Evolutionary conservation across 768 basidiomycete genomes (phyloP).

Genomic region (Cystobasidium onofrii): DNA sequence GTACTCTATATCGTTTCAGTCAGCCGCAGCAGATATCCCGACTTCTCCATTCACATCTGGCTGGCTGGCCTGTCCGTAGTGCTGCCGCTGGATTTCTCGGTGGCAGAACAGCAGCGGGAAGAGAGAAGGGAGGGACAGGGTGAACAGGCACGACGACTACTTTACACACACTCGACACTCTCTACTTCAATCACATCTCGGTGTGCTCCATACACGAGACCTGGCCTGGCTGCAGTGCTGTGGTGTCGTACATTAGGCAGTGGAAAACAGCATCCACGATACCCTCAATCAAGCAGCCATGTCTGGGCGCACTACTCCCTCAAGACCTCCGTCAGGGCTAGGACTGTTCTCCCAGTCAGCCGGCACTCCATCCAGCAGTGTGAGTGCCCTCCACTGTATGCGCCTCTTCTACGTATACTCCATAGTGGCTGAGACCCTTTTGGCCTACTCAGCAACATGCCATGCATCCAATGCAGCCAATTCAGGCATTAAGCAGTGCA

Average conservation of each 20-base stretch:
- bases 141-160: neutral
- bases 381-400: neutral
- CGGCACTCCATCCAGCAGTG: neutral
- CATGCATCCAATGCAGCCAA: neutral
- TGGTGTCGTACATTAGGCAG: neutral
- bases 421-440: too few species aligned
- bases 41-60: too few species aligned
- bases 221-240: too few species aligned
- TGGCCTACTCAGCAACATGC: too few species aligned
- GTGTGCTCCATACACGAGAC: too few species aligned
- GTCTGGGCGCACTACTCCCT: constrained; percentile 24
- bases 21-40: too few species aligned
- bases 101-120: neutral
- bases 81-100: neutral
- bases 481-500: neutral
- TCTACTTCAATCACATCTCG: too few species aligned
- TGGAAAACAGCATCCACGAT: neutral
- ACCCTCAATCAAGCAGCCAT: neutral
- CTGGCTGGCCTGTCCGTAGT: too few species aligned
- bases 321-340: constrained; percentile 1
- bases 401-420: neutral
- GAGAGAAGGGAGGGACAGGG: neutral
- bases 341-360: neutral
- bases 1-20: too few species aligned
- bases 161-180: too few species aligned